Evolutionary conservation across 305 asterid genomes (phyloP), one percentile per base, ranked within the genome.

Genomic region (Fraxinus dipetala): DNA sequence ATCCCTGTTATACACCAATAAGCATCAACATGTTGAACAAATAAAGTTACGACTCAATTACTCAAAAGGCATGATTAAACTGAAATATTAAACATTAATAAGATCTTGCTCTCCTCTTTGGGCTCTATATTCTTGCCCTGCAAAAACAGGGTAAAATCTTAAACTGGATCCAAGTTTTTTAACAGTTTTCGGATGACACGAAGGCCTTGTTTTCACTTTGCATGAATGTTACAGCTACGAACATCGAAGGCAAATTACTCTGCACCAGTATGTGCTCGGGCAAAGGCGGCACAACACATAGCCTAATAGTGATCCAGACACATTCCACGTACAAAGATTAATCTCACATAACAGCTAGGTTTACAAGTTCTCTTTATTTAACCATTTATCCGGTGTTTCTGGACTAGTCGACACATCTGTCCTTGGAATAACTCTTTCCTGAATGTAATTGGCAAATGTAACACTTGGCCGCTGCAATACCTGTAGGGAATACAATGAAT

Each of bases 401-500:
- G 54, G 26, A 43, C 72, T 13, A 31, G 18, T 56, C 51, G 67
- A 78, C 14, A 76, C 61, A 35, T 85, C 75, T 30, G 77, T 16
- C 72, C 28, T 75, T 36, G 80, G 85, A 73, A 83, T 31, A 67
- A 79, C 31, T 75, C 85, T 79, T 59, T 78, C 87, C 80, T 84
- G 88, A 45, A 72, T 34, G 28, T 48, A 8, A 63, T 79, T 75
- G 78, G 91, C 83, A 83, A 94, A 94, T 11, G 87, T 82, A 72
- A 94, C 98, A 82, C 87, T 90, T 73, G 96, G 95, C 75, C 83
- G 91, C 83, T 87, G 84, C 87, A 90, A 80, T 67, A 80, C 84
- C 97, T 92, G 92, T 61, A 80, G 43, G 35, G 54, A 59, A 72
- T 36, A 43, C 0, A 3, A 70, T n/a, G 14, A 79, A 34, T 40